phyloP scores from a whole-genome alignment of 306 rosid genomes.

The Psophocarpus tetragonolobus region DNA sequence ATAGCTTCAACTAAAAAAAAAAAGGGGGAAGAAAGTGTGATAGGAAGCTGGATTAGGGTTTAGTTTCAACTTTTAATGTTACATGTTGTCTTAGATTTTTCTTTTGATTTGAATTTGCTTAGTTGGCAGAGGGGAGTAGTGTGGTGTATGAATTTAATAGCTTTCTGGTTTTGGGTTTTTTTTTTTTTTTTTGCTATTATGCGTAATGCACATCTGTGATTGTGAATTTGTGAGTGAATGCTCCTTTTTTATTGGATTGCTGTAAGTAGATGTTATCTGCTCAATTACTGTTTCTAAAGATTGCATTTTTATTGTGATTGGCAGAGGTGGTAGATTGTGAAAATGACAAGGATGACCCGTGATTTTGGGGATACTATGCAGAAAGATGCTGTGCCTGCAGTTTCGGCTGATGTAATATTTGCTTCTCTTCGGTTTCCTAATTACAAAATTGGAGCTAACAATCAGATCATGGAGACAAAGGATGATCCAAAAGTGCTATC shows the following conservation, averaged over 20 bases:
- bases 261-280: background rate
- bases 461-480: conserved; percentile 75
- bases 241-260: background rate
- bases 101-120: conserved; percentile 27
- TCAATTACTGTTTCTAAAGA: background rate
- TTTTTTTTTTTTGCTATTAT: conserved; percentile 15
- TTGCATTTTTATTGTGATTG: conserved; percentile 36
- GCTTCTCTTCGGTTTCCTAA: conserved; percentile 83
- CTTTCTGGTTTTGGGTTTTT: conserved; percentile 19
- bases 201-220: conserved; percentile 9
- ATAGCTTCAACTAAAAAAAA: background rate
- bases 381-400: conserved; percentile 60
- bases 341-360: conserved; percentile 76
- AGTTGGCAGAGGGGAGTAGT: conserved; percentile 6
- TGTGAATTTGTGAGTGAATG: background rate
- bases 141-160: background rate
- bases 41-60: conserved; percentile 46
- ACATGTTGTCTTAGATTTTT: background rate
- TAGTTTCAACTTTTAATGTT: conserved; percentile 28
- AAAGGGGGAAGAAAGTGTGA: background rate
- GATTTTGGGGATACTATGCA: conserved; percentile 78
- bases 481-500: conserved; percentile 67
- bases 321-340: conserved; percentile 43
- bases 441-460: conserved; percentile 76
- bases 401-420: conserved; percentile 80